Percentiles rank a stretch among this genome's conserved stretches.
These are phyloP conservation scores for Lycium ferocissimum DNA, from an alignment of 257 asterid species.

Conservation along the genomic window DNA sequence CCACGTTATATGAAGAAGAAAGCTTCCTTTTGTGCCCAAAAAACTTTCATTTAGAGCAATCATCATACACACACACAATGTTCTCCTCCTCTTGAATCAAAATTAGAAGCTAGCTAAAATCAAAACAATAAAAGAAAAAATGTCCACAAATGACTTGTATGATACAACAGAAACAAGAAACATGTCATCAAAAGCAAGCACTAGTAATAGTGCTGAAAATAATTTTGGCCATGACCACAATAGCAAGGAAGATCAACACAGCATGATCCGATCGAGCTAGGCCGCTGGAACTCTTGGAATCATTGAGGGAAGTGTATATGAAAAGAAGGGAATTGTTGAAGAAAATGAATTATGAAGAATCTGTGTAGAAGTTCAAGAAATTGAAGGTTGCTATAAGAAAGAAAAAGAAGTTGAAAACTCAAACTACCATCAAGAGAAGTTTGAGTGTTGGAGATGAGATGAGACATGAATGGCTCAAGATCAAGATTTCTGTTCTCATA, in stretches of 20 bases:
- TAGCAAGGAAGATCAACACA: conserved; percentile 58
- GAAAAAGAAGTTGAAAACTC: conserved; percentile 30
- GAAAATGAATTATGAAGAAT: conserved; percentile 46
- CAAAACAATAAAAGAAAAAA: too few species aligned
- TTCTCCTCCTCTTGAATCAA: neutral
- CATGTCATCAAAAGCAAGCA: neutral
- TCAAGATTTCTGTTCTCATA: conserved; percentile 51
- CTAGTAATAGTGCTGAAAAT: neutral
- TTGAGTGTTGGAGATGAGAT: conserved; percentile 52
- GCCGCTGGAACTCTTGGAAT: conserved; percentile 46
- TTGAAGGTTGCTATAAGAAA: conserved; percentile 38
- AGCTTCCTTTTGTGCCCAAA: neutral
- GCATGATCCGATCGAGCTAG: conserved; percentile 55
- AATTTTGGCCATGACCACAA: neutral
- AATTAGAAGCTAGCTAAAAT: neutral
- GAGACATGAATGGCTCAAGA: conserved; percentile 50
- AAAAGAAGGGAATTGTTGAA: conserved; percentile 47
- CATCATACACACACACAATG: too few species aligned
- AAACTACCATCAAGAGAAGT: neutral
- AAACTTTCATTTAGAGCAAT: neutral
- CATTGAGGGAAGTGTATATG: conserved; percentile 48
- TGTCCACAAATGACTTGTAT: neutral
- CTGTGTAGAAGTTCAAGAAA: conserved; percentile 44
- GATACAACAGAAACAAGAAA: conserved; percentile 4
- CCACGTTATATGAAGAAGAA: conserved; percentile 14